Conservation (phyloP, 371 early-diverging fungal species). For the Rhizopus sp. region DNA sequence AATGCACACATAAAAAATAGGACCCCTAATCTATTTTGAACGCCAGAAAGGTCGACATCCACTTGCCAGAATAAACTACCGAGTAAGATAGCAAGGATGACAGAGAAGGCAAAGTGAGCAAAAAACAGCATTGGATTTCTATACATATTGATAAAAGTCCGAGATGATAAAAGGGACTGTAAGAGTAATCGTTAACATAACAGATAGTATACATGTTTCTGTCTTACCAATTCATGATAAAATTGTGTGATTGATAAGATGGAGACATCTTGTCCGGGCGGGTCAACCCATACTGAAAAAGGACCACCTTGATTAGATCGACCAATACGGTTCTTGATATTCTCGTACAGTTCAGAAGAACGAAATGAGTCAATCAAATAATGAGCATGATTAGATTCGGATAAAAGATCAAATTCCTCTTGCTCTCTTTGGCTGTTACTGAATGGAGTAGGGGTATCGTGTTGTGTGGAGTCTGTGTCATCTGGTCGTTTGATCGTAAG, state of each 20-base stretch:
- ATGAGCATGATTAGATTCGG: constrained; percentile 42
- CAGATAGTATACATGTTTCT: neutral
- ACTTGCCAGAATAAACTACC: constrained; percentile 83
- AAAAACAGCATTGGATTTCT: constrained; percentile 49
- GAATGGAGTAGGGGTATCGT: constrained; percentile 12
- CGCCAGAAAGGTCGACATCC: constrained; percentile 75
- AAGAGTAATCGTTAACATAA: neutral
- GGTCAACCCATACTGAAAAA: constrained; percentile 32
- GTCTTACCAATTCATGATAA: constrained; percentile 56
- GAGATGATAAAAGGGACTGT: constrained; percentile 44
- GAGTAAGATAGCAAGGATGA: constrained; percentile 52
- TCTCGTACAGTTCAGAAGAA: constrained; percentile 22
- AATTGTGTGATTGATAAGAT: constrained; percentile 55
- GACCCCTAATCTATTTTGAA: constrained; percentile 82
- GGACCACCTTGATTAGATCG: constrained; percentile 3
- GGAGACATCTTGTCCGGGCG: constrained; percentile 71
- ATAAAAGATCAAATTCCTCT: constrained; percentile 32
- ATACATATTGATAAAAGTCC: constrained; percentile 52
- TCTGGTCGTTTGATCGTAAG: constrained; percentile 47
- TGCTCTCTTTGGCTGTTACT: neutral
- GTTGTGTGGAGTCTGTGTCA: constrained; percentile 1
- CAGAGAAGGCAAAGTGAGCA: constrained; percentile 40
- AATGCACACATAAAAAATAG: constrained; percentile 83
- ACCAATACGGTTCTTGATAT: constrained; percentile 23
- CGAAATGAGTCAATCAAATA: constrained; percentile 39